Percentiles rank a stretch among this genome's conserved stretches.
These are phyloP conservation scores for Vanrija sp. DNA, from an alignment of 1,284 basidiomycete species.

Conservation along the genomic window DNA sequence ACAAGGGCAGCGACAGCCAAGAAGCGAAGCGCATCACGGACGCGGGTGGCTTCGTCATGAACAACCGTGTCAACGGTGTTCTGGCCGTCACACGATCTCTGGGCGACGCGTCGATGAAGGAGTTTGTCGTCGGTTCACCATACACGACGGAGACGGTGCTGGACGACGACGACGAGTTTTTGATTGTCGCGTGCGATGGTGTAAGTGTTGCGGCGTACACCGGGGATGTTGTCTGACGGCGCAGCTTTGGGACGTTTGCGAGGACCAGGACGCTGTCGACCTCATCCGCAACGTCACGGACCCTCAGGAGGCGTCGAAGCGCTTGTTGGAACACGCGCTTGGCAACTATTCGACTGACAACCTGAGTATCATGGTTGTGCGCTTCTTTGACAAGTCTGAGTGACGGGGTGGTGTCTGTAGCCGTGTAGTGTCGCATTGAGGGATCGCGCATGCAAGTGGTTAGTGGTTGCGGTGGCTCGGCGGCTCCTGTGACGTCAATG, in stretches of 20 bases:
- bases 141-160: conserved; percentile 97
- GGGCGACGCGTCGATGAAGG: conserved; percentile 98
- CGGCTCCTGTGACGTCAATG: too few relatives aligned
- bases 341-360: conserved; percentile 87
- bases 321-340: conserved; percentile 80
- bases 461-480: too few relatives aligned
- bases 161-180: conserved; percentile 83
- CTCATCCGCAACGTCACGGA: conserved; percentile 70
- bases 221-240: not conserved
- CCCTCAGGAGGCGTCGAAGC: conserved; percentile 75
- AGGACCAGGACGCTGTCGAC: conserved; percentile 88
- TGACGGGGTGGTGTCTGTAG: too few relatives aligned
- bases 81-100: conserved; percentile 93
- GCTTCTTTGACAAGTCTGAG: conserved; percentile 25
- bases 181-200: conserved; percentile 96
- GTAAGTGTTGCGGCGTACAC: conserved; percentile 55
- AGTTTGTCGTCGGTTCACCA: conserved; percentile 95
- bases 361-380: conserved; percentile 47
- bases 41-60: conserved; percentile 98
- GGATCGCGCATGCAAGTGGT: too few relatives aligned
- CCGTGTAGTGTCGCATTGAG: too few relatives aligned
- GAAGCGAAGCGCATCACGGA: conserved; percentile 97
- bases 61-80: conserved; percentile 94
- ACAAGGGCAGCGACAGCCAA: conserved; percentile 95
- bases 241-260: conserved; percentile 96